Conservation (phyloP, 805 yeast species). For the Wickerhamiella australiensis region DNA sequence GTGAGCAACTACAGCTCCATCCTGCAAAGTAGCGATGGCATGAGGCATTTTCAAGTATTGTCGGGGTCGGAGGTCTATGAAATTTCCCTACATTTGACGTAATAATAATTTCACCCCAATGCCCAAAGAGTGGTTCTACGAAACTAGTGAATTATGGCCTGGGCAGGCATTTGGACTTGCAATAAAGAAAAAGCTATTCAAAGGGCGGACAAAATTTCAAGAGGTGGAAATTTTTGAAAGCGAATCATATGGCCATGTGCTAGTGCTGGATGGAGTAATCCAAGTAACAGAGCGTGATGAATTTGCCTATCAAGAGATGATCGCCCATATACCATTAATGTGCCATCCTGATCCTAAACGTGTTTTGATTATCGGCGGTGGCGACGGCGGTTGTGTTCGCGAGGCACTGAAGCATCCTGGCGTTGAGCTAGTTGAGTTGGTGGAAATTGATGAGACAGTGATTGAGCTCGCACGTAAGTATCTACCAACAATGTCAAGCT, state of each 20-base stretch:
- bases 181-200: constrained; percentile 53
- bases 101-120: neutral
- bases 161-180: constrained; percentile 72
- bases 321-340: constrained; percentile 70
- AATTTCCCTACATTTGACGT: neutral
- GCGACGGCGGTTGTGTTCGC: constrained; percentile 89
- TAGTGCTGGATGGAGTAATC: constrained; percentile 78
- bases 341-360: constrained; percentile 62
- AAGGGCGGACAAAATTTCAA: constrained; percentile 59
- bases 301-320: constrained; percentile 88
- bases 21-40: constrained; percentile 8
- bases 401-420: constrained; percentile 68
- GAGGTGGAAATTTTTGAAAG: constrained; percentile 70
- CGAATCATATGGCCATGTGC: constrained; percentile 68
- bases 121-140: constrained; percentile 63
- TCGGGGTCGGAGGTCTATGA: neutral
- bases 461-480: constrained; percentile 58
- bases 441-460: constrained; percentile 82
- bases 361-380: constrained; percentile 87
- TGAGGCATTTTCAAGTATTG: constrained; percentile 18
- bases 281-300: constrained; percentile 91
- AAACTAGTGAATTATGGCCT: constrained; percentile 61
- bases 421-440: constrained; percentile 54
- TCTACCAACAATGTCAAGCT: constrained; percentile 58
- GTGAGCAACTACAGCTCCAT: neutral